A percentile compares a stretch with the other conserved stretches of the same genome.
Conservation (phyloP, 805 yeast genomes). For the Sugiyamaella valdiviana region DNA sequence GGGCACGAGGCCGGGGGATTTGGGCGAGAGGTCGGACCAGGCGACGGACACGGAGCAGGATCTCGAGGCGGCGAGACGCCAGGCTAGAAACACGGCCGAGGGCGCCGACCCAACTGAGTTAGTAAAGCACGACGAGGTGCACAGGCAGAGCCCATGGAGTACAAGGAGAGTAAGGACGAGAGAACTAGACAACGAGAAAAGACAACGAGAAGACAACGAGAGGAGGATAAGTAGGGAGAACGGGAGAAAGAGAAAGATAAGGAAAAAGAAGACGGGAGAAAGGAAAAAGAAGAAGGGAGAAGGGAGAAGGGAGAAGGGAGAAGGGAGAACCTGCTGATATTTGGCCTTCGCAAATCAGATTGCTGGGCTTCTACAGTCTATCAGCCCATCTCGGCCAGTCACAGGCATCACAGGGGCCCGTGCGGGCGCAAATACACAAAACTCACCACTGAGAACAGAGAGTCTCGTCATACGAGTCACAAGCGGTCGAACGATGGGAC, state of each 20-base stretch:
- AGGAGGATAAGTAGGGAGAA: background rate
- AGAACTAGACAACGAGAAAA: background rate
- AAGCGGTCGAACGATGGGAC: too few species aligned
- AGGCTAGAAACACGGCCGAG: constrained; percentile 18
- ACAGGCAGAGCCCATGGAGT: background rate
- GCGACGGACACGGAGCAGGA: constrained; percentile 18
- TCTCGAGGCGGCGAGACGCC: constrained; percentile 21
- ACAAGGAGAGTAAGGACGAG: background rate
- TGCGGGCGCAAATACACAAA: too few species aligned
- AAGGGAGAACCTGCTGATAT: too few species aligned
- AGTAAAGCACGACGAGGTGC: too few species aligned
- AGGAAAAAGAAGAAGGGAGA: too few species aligned
- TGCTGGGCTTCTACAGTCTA: too few species aligned
- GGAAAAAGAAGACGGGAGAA: background rate
- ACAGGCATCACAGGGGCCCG: background rate
- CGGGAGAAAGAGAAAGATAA: too few species aligned
- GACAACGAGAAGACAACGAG: background rate
- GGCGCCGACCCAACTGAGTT: constrained; percentile 20
- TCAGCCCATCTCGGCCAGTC: background rate
- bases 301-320: too few species aligned
- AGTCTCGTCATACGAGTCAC: background rate
- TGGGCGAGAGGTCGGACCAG: constrained; percentile 16
- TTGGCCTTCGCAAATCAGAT: too few species aligned
- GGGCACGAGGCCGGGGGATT: constrained; percentile 8
- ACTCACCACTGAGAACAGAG: constrained; percentile 3